Conservation (phyloP, 164 flowering plant genomes). For the Chimonanthus praecox region DNA sequence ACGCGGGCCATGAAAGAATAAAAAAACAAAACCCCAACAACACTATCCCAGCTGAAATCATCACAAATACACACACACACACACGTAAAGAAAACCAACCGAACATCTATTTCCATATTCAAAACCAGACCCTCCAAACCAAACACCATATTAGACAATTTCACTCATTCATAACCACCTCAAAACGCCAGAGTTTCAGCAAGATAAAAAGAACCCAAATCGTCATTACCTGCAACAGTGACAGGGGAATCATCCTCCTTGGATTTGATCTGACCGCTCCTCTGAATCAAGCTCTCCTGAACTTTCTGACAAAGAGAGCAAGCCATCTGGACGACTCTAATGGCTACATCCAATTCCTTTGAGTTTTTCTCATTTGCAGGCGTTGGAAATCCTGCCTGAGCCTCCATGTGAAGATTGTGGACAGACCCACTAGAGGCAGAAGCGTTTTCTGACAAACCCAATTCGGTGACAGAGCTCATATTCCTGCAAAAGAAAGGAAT, state of each 20-base stretch:
- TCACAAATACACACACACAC: not conserved
- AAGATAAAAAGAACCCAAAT: not conserved
- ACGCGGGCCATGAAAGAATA: not conserved
- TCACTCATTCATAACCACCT: not conserved
- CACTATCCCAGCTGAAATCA: not conserved
- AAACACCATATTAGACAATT: not conserved
- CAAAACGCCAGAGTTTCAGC: not conserved
- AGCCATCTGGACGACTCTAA: conserved; percentile 66
- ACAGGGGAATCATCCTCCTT: conserved; percentile 71
- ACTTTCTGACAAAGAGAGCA: conserved; percentile 60
- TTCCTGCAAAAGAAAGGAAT: not conserved
- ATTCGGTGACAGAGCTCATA: not conserved
- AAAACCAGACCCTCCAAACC: not conserved
- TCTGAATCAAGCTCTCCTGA: conserved; percentile 42
- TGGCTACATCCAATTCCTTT: conserved; percentile 56
- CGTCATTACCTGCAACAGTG: conserved; percentile 55
- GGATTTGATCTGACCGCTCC: conserved; percentile 35
- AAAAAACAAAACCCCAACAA: not conserved
- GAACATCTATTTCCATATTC: not conserved
- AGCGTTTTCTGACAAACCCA: not conserved
- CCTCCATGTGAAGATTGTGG: not conserved
- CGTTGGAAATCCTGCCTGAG: not conserved
- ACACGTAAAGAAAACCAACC: not conserved
- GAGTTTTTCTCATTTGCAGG: conserved; percentile 11
- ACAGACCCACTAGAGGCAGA: not conserved